phyloP scores from a whole-genome alignment of 495 filamentous ascomycete genomes.

The Penicillium taxi region DNA sequence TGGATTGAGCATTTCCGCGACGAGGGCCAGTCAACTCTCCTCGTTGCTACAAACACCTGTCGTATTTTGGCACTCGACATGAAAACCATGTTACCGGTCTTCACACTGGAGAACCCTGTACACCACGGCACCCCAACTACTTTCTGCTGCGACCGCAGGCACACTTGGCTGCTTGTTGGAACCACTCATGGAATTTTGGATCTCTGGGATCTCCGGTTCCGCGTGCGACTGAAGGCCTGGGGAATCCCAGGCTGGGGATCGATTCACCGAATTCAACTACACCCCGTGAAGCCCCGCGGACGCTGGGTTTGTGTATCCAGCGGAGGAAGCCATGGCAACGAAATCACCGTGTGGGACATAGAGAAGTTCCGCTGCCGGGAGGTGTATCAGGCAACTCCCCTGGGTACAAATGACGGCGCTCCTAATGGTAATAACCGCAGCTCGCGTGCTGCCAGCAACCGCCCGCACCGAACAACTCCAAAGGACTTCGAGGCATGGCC shows the following conservation, averaged over 20 bases:
- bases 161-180: conserved; percentile 83
- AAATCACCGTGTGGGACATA: conserved; percentile 92
- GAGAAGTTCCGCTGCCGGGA: conserved; percentile 85
- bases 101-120: conserved; percentile 76
- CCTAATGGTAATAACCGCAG: conserved; percentile 14
- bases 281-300: conserved; percentile 67
- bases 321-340: conserved; percentile 74
- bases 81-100: conserved; percentile 76
- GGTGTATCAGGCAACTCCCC: conserved; percentile 60
- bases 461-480: conserved; percentile 39
- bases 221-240: conserved; percentile 79
- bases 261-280: conserved; percentile 72
- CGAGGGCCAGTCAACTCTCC: conserved; percentile 68
- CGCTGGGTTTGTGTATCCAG: conserved; percentile 81
- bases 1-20: conserved; percentile 90
- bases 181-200: conserved; percentile 91
- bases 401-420: conserved; percentile 8
- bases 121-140: conserved; percentile 91
- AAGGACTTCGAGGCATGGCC: conserved; percentile 80
- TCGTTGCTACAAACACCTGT: conserved; percentile 81
- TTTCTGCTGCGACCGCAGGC: conserved; percentile 77
- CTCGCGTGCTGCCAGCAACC: conserved; percentile 33
- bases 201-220: conserved; percentile 94
- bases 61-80: conserved; percentile 79
- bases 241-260: conserved; percentile 72